Base-by-base conservation (phyloP, 2,329 filamentous ascomycete species). In the Aquanectria penicillioides region DNA sequence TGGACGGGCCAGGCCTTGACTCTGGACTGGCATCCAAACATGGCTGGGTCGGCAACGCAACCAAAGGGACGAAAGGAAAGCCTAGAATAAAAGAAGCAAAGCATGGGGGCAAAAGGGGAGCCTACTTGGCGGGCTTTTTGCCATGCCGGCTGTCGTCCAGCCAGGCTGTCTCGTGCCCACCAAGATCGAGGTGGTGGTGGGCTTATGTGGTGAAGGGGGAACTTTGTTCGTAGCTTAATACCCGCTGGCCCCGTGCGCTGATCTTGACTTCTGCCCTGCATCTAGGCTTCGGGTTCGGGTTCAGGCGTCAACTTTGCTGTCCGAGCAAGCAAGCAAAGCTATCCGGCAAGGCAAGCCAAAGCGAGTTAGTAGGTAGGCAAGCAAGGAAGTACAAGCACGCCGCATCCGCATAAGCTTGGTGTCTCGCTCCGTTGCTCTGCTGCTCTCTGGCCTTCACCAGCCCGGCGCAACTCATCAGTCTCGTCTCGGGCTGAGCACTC, bases 151-250 rank as follows among this genome's bases (percentile, higher is more conserved):
- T 20, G 50, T 46, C 40, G 50, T 46, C 50, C 50, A 23, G 40
- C 38, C 40, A 48, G 51, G n/a, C n/a, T n/a, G n/a, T 57, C 53
- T 57, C 53, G 53, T 57, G 53, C 53, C 23, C 53, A 36, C 53
- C 38, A 28, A 38, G 13, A 34, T 40, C 34, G 38, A 25, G 34
- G 25, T 18, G 12, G 31, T 25, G 23, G 50, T 46, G 34, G 33
- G 23, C 31, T 49, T 36, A n/a, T n/a, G n/a, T n/a, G n/a, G 41
- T 20, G 26, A 44, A 29, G 25, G 25, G 44, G 34, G 34, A 23
- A n/a, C 25, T 22, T 25, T 37, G 44, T 37, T 29, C 15, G 47
- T 49, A 33, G 54, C 46, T 57, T 52, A 44, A 57, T 57, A 51
- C 54, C 47, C 54, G 54, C 54, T 15, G 40, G 33, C 40, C 54